Base-by-base conservation (phyloP, 2,329 filamentous ascomycete genomes). In the Venturia aucupariae region DNA sequence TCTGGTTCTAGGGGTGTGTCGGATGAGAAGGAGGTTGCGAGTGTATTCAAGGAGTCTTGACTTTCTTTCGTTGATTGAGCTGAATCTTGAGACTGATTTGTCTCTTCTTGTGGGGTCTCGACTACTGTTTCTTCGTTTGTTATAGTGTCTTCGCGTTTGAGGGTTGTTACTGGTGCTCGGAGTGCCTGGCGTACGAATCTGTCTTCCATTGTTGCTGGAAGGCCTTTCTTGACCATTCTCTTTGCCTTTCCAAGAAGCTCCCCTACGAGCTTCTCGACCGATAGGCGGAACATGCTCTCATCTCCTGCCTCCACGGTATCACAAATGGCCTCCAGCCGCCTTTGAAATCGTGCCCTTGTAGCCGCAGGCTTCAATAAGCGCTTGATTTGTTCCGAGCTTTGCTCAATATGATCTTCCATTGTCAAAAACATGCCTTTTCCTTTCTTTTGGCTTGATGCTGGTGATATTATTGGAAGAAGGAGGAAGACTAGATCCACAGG, bases 401-500 rank as follows among this genome's bases (percentile, higher is more conserved):
- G 79, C 67, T 92, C 89, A 59, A 92, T 77, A 71, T 92, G 83
- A 71, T 92, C 89, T 60, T 92, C 88, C 64, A 85, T 79, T 0
- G 85, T 82, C 17, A 91, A 79, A 68, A 90, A 91, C 62, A 87
- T 79, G 54, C 82, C 82, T 71, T 86, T 89, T 48, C 77, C 72
- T 2, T 78, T 74, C 27, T 60, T 81, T n/a, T 57, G 51, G 78
- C 30, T 79, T 77, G 13, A 38, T 2, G 61, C 30, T 46, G 84
- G 75, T 1, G 79, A 77, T 1, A 97, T 81, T 4, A 86, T 83
- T 0, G 93, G 89, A 1, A 97, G 79, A 3, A 96, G 73, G 61
- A 97, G 80, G 77, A 97, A 97, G 3, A 97, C 72, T 5, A 90
- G 83, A 74, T 99, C 94, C 64, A 96, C 80, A 1, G 86, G 84